Evolutionary conservation across 2,329 filamentous ascomycete genomes (phyloP).

Genomic region (Fusarium clavum): DNA sequence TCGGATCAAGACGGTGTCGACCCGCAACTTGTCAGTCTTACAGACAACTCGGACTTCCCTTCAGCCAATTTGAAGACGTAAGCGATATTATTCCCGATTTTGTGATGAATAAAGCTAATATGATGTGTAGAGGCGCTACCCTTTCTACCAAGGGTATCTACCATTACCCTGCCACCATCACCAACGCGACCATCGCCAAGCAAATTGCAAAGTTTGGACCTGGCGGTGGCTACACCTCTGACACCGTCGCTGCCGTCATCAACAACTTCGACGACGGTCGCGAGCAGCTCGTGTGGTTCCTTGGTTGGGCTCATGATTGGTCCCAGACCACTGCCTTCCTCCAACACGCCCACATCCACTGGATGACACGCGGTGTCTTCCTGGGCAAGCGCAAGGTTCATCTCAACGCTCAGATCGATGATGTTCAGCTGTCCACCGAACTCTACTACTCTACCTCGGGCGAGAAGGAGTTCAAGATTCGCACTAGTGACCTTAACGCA

Average conservation of each 20-base stretch:
- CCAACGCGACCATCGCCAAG: conserved; percentile 16
- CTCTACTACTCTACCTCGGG: conserved; percentile 20
- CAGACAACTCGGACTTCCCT: conserved; percentile 24
- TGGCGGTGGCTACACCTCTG: conserved; percentile 11
- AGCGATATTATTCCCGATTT: background rate
- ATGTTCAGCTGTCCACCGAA: conserved; percentile 28
- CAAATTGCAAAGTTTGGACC: conserved; percentile 32
- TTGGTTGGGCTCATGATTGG: conserved; percentile 34
- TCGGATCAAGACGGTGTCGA: conserved; percentile 3
- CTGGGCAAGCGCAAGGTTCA: conserved; percentile 36
- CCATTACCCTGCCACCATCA: conserved; percentile 29
- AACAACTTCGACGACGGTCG: conserved; percentile 28
- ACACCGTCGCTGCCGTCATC: conserved; percentile 34
- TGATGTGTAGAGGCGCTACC: conserved; percentile 7
- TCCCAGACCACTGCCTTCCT: conserved; percentile 32
- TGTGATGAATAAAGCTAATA: background rate
- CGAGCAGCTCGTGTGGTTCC: conserved; percentile 38
- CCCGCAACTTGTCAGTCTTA: conserved; percentile 26
- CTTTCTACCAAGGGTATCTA: conserved; percentile 33
- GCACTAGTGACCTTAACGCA: conserved; percentile 19
- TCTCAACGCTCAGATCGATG: conserved; percentile 27
- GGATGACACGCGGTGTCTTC: conserved; percentile 37
- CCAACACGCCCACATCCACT: conserved; percentile 34
- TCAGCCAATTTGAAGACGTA: conserved; percentile 33
- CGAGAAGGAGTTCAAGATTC: conserved; percentile 33